Conservation (phyloP, 2,329 filamentous ascomycete species). For the Aspergillus neoniger region DNA sequence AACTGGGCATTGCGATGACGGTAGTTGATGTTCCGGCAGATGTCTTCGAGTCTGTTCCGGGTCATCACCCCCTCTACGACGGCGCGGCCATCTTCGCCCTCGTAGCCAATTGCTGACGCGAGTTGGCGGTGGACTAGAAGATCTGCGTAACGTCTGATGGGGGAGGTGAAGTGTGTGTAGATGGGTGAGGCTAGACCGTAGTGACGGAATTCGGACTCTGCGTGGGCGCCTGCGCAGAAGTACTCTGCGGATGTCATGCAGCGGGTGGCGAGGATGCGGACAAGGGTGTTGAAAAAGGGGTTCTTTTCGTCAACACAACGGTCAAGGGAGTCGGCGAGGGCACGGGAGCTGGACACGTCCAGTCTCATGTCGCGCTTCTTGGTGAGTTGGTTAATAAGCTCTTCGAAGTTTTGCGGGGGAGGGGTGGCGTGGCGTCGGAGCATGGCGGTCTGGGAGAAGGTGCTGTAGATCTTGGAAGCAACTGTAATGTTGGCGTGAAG, state of each 20-base stretch:
- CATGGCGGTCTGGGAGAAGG: slow-evolving; percentile 93
- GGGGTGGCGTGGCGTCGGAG: slow-evolving; percentile 89
- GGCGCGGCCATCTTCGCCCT: slow-evolving; percentile 55
- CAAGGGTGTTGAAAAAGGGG: slow-evolving; percentile 97
- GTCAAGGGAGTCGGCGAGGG: slow-evolving; percentile 92
- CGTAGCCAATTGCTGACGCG: slow-evolving; percentile 92
- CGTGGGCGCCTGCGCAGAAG: slow-evolving; percentile 90
- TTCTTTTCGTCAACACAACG: slow-evolving; percentile 74
- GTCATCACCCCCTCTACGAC: slow-evolving; percentile 80
- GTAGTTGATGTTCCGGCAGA: slow-evolving; percentile 98
- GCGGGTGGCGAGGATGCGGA: slow-evolving; percentile 94
- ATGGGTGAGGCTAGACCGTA: slow-evolving; percentile 96
- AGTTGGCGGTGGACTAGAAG: slow-evolving; percentile 91
- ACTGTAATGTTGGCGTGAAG: slow-evolving; percentile 96
- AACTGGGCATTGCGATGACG: slow-evolving; percentile 96
- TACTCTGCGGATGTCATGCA: slow-evolving; percentile 99
- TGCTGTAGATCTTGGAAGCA: slow-evolving; percentile 82
- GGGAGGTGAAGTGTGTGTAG: slow-evolving; percentile 98
- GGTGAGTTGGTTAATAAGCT: slow-evolving; percentile 85
- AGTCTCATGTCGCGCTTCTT: slow-evolving; percentile 82
- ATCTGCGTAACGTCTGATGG: slow-evolving; percentile 97
- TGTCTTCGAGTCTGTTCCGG: slow-evolving; percentile 80
- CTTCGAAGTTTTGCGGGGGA: slow-evolving; percentile 94
- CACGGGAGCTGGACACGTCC: slow-evolving; percentile 80
- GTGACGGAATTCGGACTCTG: slow-evolving; percentile 92